phyloP scores from a whole-genome alignment of 2,329 filamentous ascomycete species.

The Trichophyton mentagrophytes region DNA sequence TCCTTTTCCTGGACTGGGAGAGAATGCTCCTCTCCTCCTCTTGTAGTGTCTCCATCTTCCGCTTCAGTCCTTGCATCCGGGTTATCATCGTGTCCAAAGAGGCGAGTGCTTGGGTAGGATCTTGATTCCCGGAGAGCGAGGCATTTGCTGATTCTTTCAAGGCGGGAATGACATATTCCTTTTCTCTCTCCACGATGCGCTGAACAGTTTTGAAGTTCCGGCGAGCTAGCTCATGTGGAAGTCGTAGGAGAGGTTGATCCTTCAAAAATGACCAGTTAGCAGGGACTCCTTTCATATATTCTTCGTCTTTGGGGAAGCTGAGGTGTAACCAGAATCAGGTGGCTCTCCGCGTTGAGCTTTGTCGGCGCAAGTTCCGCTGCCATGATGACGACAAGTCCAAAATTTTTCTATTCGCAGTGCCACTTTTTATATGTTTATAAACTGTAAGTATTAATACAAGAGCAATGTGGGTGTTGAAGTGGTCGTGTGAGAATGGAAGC shows the following conservation, averaged over 20 bases:
- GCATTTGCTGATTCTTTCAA: constrained; percentile 46
- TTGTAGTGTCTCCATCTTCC: constrained; percentile 65
- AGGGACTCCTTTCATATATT: not conserved
- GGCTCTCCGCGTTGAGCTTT: constrained; percentile 39
- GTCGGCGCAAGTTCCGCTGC: constrained; percentile 34
- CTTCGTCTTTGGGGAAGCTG: constrained; percentile 5
- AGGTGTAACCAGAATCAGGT: constrained; percentile 36
- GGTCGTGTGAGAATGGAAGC: not conserved
- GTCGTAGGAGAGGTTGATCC: constrained; percentile 89
- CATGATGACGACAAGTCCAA: constrained; percentile 17
- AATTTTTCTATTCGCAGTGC: not conserved
- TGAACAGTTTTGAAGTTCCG: constrained; percentile 79
- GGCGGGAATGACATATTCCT: constrained; percentile 34
- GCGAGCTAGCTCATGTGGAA: constrained; percentile 82
- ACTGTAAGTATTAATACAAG: not conserved
- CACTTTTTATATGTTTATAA: not conserved
- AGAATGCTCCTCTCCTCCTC: constrained; percentile 71
- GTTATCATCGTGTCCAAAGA: constrained; percentile 74
- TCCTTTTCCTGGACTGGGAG: constrained; percentile 59
- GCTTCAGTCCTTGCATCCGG: constrained; percentile 73
- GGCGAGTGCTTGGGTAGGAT: constrained; percentile 59
- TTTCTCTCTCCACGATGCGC: constrained; percentile 36
- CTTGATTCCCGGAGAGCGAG: constrained; percentile 50
- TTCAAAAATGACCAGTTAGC: constrained; percentile 23
- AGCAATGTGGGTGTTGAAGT: not conserved